phyloP scores from a whole-genome alignment of 352 stramenopile species.

The Phytopythium delawarense region DNA sequence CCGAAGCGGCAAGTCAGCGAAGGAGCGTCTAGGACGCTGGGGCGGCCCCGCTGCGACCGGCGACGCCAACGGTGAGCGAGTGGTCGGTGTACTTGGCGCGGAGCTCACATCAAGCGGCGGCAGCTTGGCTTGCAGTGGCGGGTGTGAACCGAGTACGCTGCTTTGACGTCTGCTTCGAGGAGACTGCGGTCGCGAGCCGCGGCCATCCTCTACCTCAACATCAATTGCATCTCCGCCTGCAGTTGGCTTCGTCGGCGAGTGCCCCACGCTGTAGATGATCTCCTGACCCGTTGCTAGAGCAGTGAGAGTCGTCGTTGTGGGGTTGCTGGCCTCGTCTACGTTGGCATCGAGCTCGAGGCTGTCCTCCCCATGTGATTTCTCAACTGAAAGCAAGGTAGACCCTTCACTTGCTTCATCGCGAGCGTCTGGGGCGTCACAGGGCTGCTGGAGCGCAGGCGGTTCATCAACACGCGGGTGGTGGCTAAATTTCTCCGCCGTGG shows the following conservation, averaged over 20 bases:
- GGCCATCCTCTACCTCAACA: not conserved
- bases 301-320: not conserved
- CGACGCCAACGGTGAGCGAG: conserved; percentile 4
- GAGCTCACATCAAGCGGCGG: conserved; percentile 15
- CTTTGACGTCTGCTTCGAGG: not conserved
- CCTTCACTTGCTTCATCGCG: not conserved
- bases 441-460: not conserved
- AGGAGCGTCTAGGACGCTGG: not conserved
- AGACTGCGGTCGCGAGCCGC: not conserved
- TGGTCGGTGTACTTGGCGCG: conserved; percentile 3
- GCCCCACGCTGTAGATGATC: not conserved
- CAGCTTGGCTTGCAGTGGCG: conserved; percentile 11
- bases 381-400: not conserved
- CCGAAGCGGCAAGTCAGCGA: not conserved
- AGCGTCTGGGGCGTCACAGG: not conserved
- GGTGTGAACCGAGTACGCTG: not conserved
- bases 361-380: not conserved
- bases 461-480: not conserved
- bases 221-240: not conserved
- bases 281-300: not conserved
- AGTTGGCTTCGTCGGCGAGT: not conserved
- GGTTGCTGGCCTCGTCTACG: not conserved
- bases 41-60: not conserved
- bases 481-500: not conserved
- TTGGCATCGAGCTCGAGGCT: not conserved